A percentile compares a stretch with the other conserved stretches of the same genome.
Conservation (phyloP, 768 basidiomycete species). For the Amanita phalloides region DNA sequence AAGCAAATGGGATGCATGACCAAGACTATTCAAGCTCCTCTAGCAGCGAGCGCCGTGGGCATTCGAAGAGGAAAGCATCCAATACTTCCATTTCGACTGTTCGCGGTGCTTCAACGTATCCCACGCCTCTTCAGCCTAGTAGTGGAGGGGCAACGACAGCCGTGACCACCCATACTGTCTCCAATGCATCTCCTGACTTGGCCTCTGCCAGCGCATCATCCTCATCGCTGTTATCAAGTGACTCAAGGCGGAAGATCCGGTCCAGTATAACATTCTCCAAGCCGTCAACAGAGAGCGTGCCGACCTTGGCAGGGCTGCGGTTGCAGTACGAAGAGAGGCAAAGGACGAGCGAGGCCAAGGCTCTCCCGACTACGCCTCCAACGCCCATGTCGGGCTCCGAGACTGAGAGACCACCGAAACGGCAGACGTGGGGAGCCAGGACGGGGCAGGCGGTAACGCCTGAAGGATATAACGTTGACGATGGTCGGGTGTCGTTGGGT, state of each 20-base stretch:
- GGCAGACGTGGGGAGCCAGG: slow-evolving; percentile 26
- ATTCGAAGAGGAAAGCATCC: slow-evolving; percentile 21
- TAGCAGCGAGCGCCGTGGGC: slow-evolving; percentile 7
- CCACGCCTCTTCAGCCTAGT: slow-evolving; percentile 31
- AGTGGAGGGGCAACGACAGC: slow-evolving; percentile 43
- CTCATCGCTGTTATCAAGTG: slow-evolving; percentile 29
- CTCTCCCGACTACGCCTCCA: slow-evolving; percentile 12
- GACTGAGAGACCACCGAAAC: slow-evolving; percentile 38
- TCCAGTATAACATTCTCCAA: slow-evolving; percentile 56
- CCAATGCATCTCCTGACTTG: slow-evolving; percentile 26
- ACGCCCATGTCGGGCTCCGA: slow-evolving; percentile 25
- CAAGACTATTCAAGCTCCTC: slow-evolving; percentile 7
- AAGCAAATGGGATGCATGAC: slow-evolving; percentile 12
- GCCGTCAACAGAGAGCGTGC: slow-evolving; percentile 42
- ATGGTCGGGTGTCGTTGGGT: slow-evolving; percentile 13
- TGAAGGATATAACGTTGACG: slow-evolving; percentile 17
- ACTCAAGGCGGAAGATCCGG: slow-evolving; percentile 34
- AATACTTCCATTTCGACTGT: slow-evolving; percentile 26
- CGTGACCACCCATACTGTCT: slow-evolving; percentile 54
- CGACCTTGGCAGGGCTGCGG: slow-evolving; percentile 43
- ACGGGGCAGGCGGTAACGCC: slow-evolving; percentile 34
- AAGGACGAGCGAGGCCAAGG: slow-evolving; percentile 6
- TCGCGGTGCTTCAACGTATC: slow-evolving; percentile 26
- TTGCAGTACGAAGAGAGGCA: slow-evolving; percentile 34
- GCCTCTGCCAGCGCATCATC: slow-evolving; percentile 8